Conservation (phyloP, 768 basidiomycete species). For the Thelephora ganbajun region DNA sequence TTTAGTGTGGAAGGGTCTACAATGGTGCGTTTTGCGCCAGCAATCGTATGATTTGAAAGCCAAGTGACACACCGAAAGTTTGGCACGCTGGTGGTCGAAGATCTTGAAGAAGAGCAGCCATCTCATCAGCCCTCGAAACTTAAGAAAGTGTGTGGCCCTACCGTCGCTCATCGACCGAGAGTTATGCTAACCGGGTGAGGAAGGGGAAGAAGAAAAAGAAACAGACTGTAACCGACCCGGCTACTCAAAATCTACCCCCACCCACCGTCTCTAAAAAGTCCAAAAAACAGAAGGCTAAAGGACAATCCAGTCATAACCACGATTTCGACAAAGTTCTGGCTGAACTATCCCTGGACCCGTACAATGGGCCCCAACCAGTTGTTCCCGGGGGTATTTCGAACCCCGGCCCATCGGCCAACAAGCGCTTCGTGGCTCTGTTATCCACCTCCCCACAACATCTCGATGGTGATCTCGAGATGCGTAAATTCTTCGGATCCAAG, state of each 20-base stretch:
- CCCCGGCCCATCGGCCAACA: conserved; percentile 13
- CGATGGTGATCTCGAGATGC: conserved; percentile 82
- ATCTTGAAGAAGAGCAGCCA: conserved; percentile 6
- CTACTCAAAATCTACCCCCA: conserved; percentile 4
- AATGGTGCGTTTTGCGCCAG: neutral
- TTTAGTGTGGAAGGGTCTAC: neutral
- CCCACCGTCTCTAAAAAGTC: conserved; percentile 13
- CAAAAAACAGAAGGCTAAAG: conserved; percentile 55
- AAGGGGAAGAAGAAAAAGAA: conserved; percentile 19
- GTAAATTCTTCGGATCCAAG: conserved; percentile 86
- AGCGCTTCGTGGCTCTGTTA: conserved; percentile 39
- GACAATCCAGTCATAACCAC: conserved; percentile 43
- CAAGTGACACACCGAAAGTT: too few species aligned
- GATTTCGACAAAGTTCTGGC: conserved; percentile 78
- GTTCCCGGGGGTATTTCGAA: conserved; percentile 13
- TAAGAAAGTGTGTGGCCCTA: conserved; percentile 16
- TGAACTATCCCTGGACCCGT: conserved; percentile 71
- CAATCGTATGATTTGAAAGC: too few species aligned
- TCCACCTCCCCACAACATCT: conserved; percentile 72
- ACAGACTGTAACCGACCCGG: conserved; percentile 3
- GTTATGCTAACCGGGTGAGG: neutral
- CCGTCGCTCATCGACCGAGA: too few species aligned
- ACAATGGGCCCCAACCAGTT: conserved; percentile 33
- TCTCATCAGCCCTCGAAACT: conserved; percentile 11
- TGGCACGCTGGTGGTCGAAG: conserved; percentile 4